Evolutionary conservation across 2,329 filamentous ascomycete genomes (phyloP), one percentile per base, ranked within the genome.

Genomic region (Delphinella strobiligena): DNA sequence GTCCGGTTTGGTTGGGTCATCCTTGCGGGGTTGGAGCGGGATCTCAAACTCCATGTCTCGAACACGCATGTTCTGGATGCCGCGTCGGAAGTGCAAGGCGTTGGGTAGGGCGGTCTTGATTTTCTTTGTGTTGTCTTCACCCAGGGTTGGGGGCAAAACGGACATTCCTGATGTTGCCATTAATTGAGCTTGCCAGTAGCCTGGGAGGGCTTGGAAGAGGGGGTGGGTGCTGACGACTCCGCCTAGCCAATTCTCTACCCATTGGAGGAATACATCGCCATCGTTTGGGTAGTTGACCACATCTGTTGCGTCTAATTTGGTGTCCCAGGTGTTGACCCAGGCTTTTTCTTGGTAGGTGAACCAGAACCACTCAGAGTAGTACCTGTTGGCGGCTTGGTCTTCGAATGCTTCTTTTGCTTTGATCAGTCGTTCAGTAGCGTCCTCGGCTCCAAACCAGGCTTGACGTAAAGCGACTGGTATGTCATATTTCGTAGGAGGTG

Each of bases 311-410:
- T n/a, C n/a, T n/a, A n/a, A n/a, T 1, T 44, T 45, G 41, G 66
- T 59, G n/a, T n/a, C n/a, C 64, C 64, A 69, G 14, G 58, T 63
- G 44, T 69, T 66, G n/a, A 68, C 59, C 63, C 64, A 68, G 3
- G 59, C 55, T 34, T 61, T 54, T 36, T 60, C 54, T 15, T 62
- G 60, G 38, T 64, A 66, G 0, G 66, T 60, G 44, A 68, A 69
- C 66, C 66, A 69, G 45, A 69, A 69, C 62, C 63, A 69, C 43
- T 70, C 66, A 14, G 54, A 51, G 38, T 69, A 69, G 44, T 64
- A n/a, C n/a, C n/a, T n/a, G n/a, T n/a, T n/a, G n/a, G n/a, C n/a
- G n/a, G n/a, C n/a, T n/a, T n/a, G n/a, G 68, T 34, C 43, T 39
- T 63, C 55, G 41, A 68, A 69, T 0, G 56, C 51, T 2, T 19